Evolutionary conservation across 192 early-diverging fungal genomes (phyloP).

Genomic region (Podila epigama): DNA sequence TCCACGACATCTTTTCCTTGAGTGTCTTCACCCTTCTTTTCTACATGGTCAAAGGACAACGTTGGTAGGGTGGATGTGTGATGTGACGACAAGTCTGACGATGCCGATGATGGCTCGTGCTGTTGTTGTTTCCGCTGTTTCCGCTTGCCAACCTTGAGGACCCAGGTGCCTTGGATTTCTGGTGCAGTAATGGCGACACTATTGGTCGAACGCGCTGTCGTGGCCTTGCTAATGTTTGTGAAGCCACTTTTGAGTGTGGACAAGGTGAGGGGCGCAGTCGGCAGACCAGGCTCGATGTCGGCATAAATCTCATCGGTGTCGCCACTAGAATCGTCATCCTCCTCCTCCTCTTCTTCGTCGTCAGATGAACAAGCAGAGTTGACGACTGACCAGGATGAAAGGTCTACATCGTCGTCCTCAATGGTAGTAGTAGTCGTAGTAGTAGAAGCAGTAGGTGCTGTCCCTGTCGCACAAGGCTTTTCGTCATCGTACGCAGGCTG

Average conservation of each 20-base stretch:
- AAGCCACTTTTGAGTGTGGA: conserved; percentile 21
- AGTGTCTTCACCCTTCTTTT: background rate
- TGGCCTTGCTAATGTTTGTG: conserved; percentile 33
- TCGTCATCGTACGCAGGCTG: background rate
- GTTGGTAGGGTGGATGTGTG: background rate
- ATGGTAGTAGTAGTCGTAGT: background rate
- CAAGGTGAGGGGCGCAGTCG: conserved; percentile 2
- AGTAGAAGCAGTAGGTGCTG: too few relatives aligned
- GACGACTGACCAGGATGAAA: conserved; percentile 38
- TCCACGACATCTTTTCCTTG: too few relatives aligned
- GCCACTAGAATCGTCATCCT: conserved; percentile 9
- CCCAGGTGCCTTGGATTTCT: conserved; percentile 23
- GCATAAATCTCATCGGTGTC: conserved; percentile 30
- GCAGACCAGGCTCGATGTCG: background rate
- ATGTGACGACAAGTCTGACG: background rate
- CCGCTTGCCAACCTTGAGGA: conserved; percentile 30
- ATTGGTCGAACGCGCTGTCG: conserved; percentile 19
- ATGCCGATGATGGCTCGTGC: background rate
- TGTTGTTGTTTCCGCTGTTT: background rate
- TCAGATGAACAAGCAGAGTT: conserved; percentile 28
- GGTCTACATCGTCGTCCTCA: conserved; percentile 12
- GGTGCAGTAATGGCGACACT: conserved; percentile 11
- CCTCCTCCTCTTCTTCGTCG: conserved; percentile 14
- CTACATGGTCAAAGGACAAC: background rate
- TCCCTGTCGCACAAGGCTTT: too few relatives aligned